phyloP scores from a whole-genome alignment of 2,329 filamentous ascomycete species.

The Xylaria sp. region DNA sequence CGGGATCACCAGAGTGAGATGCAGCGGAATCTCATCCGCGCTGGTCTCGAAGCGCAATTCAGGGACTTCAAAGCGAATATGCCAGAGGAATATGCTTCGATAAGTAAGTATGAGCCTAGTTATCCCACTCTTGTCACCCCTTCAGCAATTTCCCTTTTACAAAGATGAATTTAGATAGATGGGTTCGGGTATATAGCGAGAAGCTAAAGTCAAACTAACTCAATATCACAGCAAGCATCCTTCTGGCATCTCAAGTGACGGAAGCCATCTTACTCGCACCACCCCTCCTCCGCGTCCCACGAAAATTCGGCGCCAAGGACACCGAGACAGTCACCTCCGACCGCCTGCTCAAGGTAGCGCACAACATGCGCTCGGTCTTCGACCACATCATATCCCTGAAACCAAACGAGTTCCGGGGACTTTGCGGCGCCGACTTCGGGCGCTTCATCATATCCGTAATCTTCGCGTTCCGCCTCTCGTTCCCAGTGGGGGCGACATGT shows the following conservation, averaged over 20 bases:
- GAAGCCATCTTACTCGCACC: constrained; percentile 56
- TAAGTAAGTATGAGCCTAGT: constrained; percentile 38
- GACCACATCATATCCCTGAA: constrained; percentile 46
- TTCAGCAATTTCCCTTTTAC: not conserved
- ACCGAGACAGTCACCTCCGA: constrained; percentile 40
- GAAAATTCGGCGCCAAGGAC: constrained; percentile 4
- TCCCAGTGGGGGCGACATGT: constrained; percentile 55
- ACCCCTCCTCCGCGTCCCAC: constrained; percentile 48
- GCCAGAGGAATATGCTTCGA: constrained; percentile 45
- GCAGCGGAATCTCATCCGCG: constrained; percentile 58
- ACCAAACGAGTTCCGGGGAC: constrained; percentile 48
- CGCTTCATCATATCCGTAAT: constrained; percentile 57
- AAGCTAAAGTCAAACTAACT: constrained; percentile 2
- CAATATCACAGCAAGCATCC: constrained; percentile 46
- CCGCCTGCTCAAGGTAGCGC: constrained; percentile 40
- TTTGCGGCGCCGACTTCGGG: constrained; percentile 58
- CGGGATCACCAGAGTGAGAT: constrained; percentile 50
- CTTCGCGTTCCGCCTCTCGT: constrained; percentile 59
- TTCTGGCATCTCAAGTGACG: constrained; percentile 52
- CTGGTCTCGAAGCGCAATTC: constrained; percentile 60
- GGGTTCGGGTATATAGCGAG: not conserved
- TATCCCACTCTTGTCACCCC: too few species aligned
- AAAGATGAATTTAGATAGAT: not conserved
- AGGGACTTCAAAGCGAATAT: constrained; percentile 56
- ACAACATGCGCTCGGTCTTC: constrained; percentile 49